These are phyloP conservation scores for Psilocybe cyanescens DNA, from an alignment of 768 basidiomycete genomes.

Conservation along the genomic window DNA sequence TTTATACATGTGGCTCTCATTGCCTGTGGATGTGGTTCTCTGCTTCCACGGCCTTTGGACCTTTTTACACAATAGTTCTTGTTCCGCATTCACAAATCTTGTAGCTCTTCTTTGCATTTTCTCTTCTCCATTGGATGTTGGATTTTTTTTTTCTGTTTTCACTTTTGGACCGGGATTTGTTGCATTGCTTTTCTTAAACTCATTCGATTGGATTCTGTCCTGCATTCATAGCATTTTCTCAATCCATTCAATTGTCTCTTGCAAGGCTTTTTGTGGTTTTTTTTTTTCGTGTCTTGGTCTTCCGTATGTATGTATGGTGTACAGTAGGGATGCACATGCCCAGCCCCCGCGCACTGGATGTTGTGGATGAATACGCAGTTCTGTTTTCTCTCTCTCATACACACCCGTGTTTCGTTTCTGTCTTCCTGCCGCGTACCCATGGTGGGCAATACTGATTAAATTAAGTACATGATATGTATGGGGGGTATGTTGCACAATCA, in stretches of 20 bases:
- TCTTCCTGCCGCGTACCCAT: neutral
- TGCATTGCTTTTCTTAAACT: constrained; percentile 22
- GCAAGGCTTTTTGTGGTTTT: constrained; percentile 17
- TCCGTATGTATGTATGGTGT: constrained; percentile 27
- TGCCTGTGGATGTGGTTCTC: constrained; percentile 1
- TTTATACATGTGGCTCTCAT: neutral
- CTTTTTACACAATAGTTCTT: constrained; percentile 4
- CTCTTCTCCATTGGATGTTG: constrained; percentile 12
- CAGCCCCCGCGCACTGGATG: constrained; percentile 26
- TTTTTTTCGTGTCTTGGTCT: constrained; percentile 28
- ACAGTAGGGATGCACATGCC: constrained; percentile 15
- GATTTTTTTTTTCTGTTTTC: constrained; percentile 20
- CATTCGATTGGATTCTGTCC: constrained; percentile 22
- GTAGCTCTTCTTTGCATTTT: constrained; percentile 10
- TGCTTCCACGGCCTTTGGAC: constrained; percentile 11
- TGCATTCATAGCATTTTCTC: constrained; percentile 19
- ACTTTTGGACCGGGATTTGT: constrained; percentile 24
- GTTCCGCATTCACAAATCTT: constrained; percentile 1
- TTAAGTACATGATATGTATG: constrained; percentile 10
- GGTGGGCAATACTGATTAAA: neutral
- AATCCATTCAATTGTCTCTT: constrained; percentile 9
- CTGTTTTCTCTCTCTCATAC: constrained; percentile 5
- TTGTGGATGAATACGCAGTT: constrained; percentile 18
- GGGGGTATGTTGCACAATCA: constrained; percentile 2
- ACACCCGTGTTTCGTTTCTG: neutral